Evolutionary conservation across 345 rosid genomes (phyloP).

Genomic region (Adansonia digitata): DNA sequence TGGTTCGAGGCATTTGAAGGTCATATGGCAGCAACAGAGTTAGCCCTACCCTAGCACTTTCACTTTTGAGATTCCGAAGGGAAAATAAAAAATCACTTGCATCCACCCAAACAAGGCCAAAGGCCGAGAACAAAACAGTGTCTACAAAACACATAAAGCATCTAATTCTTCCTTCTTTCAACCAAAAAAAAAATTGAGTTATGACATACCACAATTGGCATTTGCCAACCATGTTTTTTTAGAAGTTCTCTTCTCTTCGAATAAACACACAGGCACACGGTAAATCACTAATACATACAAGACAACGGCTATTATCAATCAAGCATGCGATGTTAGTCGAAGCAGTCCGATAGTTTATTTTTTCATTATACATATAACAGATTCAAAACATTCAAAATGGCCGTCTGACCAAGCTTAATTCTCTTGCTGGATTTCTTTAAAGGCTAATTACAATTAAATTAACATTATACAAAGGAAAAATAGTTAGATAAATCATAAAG

Average conservation of each 20-base stretch:
- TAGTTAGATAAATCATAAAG: neutral
- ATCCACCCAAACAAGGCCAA: neutral
- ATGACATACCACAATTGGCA: too few species aligned
- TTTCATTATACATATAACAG: neutral
- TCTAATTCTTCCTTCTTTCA: neutral
- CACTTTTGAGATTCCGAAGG: neutral
- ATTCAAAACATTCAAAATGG: neutral
- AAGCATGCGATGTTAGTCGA: neutral
- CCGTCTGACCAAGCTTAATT: neutral
- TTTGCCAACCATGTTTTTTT: neutral
- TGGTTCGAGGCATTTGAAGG: too few species aligned
- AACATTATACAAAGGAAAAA: neutral
- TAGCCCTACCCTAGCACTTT: too few species aligned
- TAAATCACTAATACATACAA: neutral
- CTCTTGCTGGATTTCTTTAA: neutral
- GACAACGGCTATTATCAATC: neutral
- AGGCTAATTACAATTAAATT: slow-evolving; percentile 1
- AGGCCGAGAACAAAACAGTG: too few species aligned
- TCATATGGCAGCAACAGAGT: too few species aligned
- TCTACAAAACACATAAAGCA: too few species aligned
- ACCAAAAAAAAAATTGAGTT: neutral
- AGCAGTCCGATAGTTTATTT: neutral
- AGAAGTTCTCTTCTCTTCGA: neutral
- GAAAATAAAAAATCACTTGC: neutral
- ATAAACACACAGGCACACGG: neutral